Evolutionary conservation across 257 asterid species (phyloP).

Genomic region (Ilex aquifolium): DNA sequence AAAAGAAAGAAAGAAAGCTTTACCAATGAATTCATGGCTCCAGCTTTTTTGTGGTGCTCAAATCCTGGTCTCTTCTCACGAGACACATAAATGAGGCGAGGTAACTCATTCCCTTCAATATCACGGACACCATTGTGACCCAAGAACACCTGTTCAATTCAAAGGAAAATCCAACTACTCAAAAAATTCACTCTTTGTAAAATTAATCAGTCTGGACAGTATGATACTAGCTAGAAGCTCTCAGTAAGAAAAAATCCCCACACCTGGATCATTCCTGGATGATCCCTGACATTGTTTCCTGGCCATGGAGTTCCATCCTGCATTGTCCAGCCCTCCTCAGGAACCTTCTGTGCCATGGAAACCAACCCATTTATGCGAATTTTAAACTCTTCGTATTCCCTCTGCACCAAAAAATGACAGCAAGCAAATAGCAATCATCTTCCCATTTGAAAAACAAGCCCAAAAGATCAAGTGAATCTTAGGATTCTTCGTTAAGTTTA

Average conservation of each 20-base stretch:
- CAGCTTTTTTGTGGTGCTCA: slow-evolving; percentile 87
- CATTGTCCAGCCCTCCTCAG: slow-evolving; percentile 96
- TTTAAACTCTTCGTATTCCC: slow-evolving; percentile 86
- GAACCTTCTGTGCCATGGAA: slow-evolving; percentile 76
- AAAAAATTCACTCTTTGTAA: too few species aligned
- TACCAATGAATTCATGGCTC: slow-evolving; percentile 95
- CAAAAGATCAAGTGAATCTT: not conserved
- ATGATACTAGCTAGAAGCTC: too few species aligned
- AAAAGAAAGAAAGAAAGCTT: slow-evolving; percentile 2
- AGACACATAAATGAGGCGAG: slow-evolving; percentile 81
- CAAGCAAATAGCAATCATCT: slow-evolving; percentile 8
- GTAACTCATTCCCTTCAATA: slow-evolving; percentile 77
- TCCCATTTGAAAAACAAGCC: not conserved
- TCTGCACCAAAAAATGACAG: slow-evolving; percentile 35
- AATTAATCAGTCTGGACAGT: too few species aligned
- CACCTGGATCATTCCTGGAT: slow-evolving; percentile 97
- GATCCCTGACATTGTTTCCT: slow-evolving; percentile 81
- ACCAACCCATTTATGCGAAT: slow-evolving; percentile 77
- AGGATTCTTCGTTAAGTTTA: too few species aligned
- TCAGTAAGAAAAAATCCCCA: slow-evolving; percentile 6
- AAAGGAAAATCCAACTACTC: not conserved
- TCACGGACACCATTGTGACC: slow-evolving; percentile 78
- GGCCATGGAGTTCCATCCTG: slow-evolving; percentile 94
- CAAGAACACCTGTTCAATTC: slow-evolving; percentile 47
- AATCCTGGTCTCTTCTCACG: slow-evolving; percentile 96